Evolutionary conservation across 345 rosid genomes (phyloP), one percentile per base, ranked within the genome.

Genomic region (Lepidium aucheri): DNA sequence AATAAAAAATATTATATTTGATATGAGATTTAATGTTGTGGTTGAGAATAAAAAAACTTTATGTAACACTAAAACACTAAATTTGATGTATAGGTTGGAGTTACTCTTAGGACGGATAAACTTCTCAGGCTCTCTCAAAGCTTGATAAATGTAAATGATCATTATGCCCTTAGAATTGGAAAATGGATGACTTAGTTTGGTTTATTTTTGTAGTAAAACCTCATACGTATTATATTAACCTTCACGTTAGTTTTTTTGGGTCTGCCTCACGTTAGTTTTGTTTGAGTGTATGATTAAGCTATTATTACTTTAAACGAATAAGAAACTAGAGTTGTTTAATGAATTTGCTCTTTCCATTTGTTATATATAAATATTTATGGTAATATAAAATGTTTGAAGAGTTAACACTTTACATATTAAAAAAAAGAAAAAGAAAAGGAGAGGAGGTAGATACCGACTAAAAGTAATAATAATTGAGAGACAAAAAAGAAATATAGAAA

Each of bases 401-500:
- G 64, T 39, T 55, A 18, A 72, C 60, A 64, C 70, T 57, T 65
- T 64, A 49, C 54, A 64, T 22, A 43, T 55, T 26, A 6, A 43
- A 34, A 61, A 30, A 30, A 18, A 6, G 3, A 8, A 24, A n/a
- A 41, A 10, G 3, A 4, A 12, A 11, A 28, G 6, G 49, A 56
- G 70, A 73, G 30, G 60, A 64, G 65, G 76, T 72, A 65, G 76
- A 65, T 57, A 72, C 71, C 61, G 67, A 57, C 76, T 58, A 30
- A 11, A 42, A 59, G 49, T 26, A 55, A 65, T 56, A 56, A 72
- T 65, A 73, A 67, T 51, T 60, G 63, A 35, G 52, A 30, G 53
- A 72, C 46, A 72, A 5, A 63, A 46, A 38, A 46, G 7, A 42
- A 12, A 43, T 54, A 70, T 3, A 62, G 35, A 15, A 70, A 40